Evolutionary conservation across 352 stramenopile species (phyloP), one percentile per base, ranked within the genome.

Genomic region (Blastocystis sp.): DNA sequence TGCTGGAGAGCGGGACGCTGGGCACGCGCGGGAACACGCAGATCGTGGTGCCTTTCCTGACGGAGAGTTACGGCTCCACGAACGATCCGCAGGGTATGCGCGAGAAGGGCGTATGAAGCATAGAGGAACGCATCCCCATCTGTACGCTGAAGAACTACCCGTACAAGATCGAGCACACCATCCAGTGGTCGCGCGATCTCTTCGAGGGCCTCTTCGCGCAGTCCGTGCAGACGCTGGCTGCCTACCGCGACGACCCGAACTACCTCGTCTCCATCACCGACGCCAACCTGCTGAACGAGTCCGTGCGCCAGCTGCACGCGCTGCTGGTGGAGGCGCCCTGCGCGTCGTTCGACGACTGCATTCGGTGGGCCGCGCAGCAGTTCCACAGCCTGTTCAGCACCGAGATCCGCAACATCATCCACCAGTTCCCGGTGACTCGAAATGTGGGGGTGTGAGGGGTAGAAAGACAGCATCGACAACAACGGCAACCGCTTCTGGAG

Each of bases 111-210:
- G 38, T 1, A 1, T 43, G 11, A 42, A 59, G 11, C 9, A 52
- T 76, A 76, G 97, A 99, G 91, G 98, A 99, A 92, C 97, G 93
- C 74, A 98, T 99, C 90, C 97, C 97, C 9, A 96, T 99, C 70
- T 99, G 97, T 90, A 99, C 97, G 0, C 92, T 99, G 28, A 99
- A 99, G 92, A 99, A 99, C 92, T 99, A 99, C 89, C 97, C 97
- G 1, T 98, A 99, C 91, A 94, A 97, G 64, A 99, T 99, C 90
- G 95, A 99, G 88, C 97, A 99, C 91, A 98, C 95, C 19, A 91
- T 99, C 19, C 92, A 95, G 82, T 99, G 96, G 96, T 96, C 97
- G 38, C 94, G 97, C 54, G 97, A 99, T 91, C 98, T 95, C 93
- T 99, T 99, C 91, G 96, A 99, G 91, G 97, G 96, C 28, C 94